Conservation (phyloP, 352 stramenopile species). For the Globisporangium paroecandrum region DNA sequence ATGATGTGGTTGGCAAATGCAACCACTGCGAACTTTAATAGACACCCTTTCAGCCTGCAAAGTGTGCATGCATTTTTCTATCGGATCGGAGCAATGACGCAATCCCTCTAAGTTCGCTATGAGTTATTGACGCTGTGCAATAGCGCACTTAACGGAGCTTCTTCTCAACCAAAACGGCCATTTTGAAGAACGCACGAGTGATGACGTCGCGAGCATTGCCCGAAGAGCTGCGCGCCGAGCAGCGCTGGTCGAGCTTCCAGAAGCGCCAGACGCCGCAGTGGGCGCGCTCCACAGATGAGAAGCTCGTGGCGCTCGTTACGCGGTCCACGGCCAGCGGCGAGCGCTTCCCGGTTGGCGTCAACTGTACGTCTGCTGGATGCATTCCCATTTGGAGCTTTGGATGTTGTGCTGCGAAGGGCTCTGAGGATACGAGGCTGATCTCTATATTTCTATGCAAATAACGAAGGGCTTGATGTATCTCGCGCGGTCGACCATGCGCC, state of each 20-base stretch:
- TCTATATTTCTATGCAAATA: neutral
- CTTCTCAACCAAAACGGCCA: neutral
- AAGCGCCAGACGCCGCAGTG: conserved; percentile 33
- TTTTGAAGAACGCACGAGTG: neutral
- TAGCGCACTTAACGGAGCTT: conserved; percentile 2
- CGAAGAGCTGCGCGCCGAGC: conserved; percentile 56
- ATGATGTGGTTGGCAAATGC: neutral
- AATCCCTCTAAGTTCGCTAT: neutral
- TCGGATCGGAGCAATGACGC: too few relatives aligned
- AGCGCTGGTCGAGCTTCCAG: conserved; percentile 65
- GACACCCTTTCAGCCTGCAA: conserved; percentile 8
- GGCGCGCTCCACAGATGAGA: conserved; percentile 47
- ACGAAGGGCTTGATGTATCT: conserved; percentile 67
- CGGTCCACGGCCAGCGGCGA: conserved; percentile 68
- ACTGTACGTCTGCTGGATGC: conserved; percentile 45
- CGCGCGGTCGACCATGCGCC: conserved; percentile 50
- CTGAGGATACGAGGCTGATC: neutral
- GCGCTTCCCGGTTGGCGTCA: conserved; percentile 79
- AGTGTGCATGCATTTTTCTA: neutral
- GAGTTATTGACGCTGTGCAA: too few relatives aligned
- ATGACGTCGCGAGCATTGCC: conserved; percentile 15
- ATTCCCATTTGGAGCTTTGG: neutral
- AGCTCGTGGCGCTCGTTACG: conserved; percentile 59
- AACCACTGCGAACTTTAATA: conserved; percentile 10
- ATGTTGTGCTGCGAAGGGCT: neutral